A percentile compares a stretch with the other conserved stretches of the same genome.
Evolutionary conservation across 805 yeast species (phyloP).

Genomic region (Scheffersomyces stipitis): DNA sequence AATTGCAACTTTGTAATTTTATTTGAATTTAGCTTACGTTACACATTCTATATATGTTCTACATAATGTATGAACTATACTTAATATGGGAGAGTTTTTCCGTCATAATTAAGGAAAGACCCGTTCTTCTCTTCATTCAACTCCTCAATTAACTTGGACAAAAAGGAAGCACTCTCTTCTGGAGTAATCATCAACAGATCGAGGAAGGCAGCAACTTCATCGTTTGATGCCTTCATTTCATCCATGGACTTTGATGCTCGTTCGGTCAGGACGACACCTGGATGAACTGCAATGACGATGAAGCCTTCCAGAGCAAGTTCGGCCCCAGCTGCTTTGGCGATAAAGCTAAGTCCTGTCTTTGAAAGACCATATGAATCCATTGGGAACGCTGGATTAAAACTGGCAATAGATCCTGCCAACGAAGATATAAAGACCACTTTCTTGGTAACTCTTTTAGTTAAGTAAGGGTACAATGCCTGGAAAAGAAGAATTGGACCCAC

Average conservation of each 20-base stretch:
- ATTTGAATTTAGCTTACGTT: no score
- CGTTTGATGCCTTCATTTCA: constrained; percentile 7
- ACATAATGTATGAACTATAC: no score
- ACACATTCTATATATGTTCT: no score
- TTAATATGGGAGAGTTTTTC: no score
- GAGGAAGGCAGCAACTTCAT: background rate
- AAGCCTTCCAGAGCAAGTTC: constrained; percentile 23
- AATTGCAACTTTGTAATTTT: no score
- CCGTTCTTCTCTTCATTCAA: constrained; percentile 23
- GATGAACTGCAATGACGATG: constrained; percentile 24
- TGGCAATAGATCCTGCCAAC: constrained; percentile 24
- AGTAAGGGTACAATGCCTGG: constrained; percentile 26
- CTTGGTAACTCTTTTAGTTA: constrained; percentile 19
- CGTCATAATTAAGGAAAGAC: constrained; percentile 22
- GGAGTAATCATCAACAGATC: constrained; percentile 1
- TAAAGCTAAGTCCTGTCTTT: constrained; percentile 34
- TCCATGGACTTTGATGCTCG: no score
- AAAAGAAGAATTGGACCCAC: constrained; percentile 31
- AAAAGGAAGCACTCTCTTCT: constrained; percentile 3
- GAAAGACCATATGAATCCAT: constrained; percentile 32
- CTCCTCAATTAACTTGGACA: constrained; percentile 13
- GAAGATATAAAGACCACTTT: constrained; percentile 29
- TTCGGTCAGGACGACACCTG: constrained; percentile 18
- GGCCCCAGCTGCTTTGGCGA: constrained; percentile 20
- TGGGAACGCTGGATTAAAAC: constrained; percentile 12